Base-by-base conservation (phyloP, 2,329 filamentous ascomycete genomes). In the Ilyonectria destructans region DNA sequence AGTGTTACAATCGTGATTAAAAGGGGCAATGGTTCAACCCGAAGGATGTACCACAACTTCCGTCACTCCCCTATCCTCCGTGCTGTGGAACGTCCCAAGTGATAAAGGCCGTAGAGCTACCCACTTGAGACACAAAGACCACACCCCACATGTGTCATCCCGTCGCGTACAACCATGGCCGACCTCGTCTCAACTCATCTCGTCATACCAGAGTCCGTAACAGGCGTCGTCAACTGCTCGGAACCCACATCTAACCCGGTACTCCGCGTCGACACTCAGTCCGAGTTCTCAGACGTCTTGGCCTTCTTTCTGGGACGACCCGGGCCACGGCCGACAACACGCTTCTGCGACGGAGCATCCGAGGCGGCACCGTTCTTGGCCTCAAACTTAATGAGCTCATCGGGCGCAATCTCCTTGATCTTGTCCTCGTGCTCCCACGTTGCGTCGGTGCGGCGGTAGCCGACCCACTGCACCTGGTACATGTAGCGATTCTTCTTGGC, bases 391-490 rank as follows among this genome's bases (percentile, higher is more conserved):
- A 71, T 72, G 48, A 77, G 67, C 59, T 75, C 74, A 2, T 62
- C 71, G 1, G 74, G 75, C 1, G 75, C 74, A 43, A 77, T 75
- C 51, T 65, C 56, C 33, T 65, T 65, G 10, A 77, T 60, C 63
- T 75, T 74, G 9, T 60, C 49, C 17, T 76, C 73, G 40, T 72
- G 66, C 69, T 77, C 75, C 66, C 62, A 71, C 21, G 74, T 73
- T 6, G 73, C 71, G n/a, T 76, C 73, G 21, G 52, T 52, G 26
- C 56, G 70, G 23, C 72, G 69, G 60, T 77, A 77, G 1, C 75
- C 75, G 29, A 76, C 74, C 75, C 75, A 77, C 58, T 77, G 75
- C 1, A 77, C 73, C 58, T 76, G 60, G 37, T 75, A 75, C 68
- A 71, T 74, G 56, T 64, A 70, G 46, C 69, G 62, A 10, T 61